Conservation (phyloP, 345 rosid genomes). For the Ceriops decandra region DNA sequence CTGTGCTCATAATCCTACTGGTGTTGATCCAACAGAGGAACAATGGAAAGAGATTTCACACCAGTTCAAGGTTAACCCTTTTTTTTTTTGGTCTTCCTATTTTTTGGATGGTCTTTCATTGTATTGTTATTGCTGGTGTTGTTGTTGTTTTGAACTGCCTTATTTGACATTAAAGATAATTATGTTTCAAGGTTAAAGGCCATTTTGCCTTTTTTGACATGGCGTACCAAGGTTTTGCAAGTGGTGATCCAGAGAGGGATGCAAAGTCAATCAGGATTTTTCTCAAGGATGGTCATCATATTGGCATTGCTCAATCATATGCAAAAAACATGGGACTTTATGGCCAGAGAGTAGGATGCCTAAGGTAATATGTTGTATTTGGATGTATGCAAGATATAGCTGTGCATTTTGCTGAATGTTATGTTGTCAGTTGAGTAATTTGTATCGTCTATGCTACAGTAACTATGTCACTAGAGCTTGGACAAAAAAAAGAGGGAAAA, state of each 20-base stretch:
- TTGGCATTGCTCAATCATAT: conserved; percentile 93
- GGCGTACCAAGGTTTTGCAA: conserved; percentile 99
- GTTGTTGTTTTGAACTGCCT: not conserved
- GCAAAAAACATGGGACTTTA: conserved; percentile 99
- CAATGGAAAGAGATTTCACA: conserved; percentile 94
- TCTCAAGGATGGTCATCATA: conserved; percentile 80
- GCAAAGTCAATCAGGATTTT: conserved; percentile 93
- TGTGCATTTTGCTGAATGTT: not conserved
- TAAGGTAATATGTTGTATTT: conserved; percentile 49
- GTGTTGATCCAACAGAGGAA: conserved; percentile 91
- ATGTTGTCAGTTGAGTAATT: not conserved
- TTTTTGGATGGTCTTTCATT: not conserved
- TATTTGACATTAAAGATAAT: not conserved
- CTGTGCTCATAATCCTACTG: conserved; percentile 94
- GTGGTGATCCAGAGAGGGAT: conserved; percentile 93
- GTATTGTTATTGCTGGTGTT: not conserved
- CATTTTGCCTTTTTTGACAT: conserved; percentile 94
- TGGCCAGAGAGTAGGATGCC: conserved; percentile 97
- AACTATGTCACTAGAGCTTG: not conserved
- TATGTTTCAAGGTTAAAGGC: conserved; percentile 55
- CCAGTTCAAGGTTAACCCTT: conserved; percentile 57
- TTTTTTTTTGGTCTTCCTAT: no score
- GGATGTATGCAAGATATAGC: not conserved
- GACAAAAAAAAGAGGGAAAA: not conserved
- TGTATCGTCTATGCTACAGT: not conserved